These are phyloP conservation scores for Cymbidium sinense DNA, from an alignment of 106 monocot species.

Conservation along the genomic window DNA sequence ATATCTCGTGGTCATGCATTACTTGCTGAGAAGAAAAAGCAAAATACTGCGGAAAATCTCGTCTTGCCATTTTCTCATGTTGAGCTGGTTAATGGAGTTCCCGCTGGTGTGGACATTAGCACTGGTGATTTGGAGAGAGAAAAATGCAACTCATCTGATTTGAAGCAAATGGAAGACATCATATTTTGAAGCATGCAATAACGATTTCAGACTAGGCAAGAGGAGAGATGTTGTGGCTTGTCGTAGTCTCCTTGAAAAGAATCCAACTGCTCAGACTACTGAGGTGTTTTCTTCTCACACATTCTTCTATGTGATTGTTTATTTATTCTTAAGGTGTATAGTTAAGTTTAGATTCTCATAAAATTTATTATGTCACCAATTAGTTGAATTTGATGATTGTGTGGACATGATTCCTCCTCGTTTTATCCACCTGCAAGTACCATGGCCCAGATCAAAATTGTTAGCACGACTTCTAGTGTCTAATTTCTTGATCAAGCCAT, in stretches of 20 bases:
- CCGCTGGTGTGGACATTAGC: background rate
- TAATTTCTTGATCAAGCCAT: background rate
- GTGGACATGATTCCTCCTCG: background rate
- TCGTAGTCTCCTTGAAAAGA: background rate
- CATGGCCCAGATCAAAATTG: background rate
- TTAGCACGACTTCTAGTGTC: background rate
- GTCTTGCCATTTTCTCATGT: no score
- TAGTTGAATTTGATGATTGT: background rate
- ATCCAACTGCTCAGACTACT: background rate
- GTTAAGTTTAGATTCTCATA: background rate
- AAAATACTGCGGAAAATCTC: background rate
- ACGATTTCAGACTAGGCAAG: background rate
- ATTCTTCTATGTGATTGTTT: background rate
- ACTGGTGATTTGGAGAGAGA: background rate
- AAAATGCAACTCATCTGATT: background rate
- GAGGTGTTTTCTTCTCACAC: conserved; percentile 3
- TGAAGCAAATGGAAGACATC: background rate
- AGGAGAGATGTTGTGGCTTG: background rate
- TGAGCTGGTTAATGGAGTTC: background rate
- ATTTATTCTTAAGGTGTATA: background rate
- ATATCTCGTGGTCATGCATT: background rate
- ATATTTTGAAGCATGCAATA: background rate
- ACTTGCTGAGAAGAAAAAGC: background rate
- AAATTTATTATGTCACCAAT: background rate
- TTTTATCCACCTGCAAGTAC: background rate